Percentiles rank a stretch among this genome's conserved stretches.
Conservation (phyloP, 371 early-diverging fungal genomes). For the Gilbertella persicaria region DNA sequence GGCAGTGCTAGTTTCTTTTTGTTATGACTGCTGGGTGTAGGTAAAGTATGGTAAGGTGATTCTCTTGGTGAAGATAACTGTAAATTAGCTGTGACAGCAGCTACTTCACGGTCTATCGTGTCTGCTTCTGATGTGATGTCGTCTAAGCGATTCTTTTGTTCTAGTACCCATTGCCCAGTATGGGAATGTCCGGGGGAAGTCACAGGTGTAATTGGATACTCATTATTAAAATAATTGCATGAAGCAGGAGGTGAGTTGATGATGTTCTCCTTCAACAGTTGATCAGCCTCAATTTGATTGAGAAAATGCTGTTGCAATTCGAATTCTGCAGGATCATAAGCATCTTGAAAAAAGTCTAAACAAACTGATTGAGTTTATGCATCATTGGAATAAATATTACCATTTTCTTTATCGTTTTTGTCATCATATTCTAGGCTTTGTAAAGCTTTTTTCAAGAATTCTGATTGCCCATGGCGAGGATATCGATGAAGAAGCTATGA, state of each 20-base stretch:
- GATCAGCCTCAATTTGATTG: conserved; percentile 22
- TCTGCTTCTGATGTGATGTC: conserved; percentile 39
- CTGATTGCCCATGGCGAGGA: conserved; percentile 23
- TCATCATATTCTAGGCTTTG: conserved; percentile 11
- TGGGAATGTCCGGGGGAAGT: conserved; percentile 22
- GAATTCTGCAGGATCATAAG: conserved; percentile 20
- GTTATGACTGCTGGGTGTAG: background rate
- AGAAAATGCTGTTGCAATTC: conserved; percentile 22
- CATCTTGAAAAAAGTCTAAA: conserved; percentile 23
- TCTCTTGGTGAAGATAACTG: conserved; percentile 23
- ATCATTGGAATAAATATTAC: too few species aligned
- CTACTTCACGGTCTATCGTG: conserved; percentile 47
- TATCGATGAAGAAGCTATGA: conserved; percentile 24
- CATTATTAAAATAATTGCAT: conserved; percentile 5
- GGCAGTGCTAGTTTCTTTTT: conserved; percentile 4
- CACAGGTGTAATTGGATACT: conserved; percentile 31
- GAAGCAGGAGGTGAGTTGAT: conserved; percentile 10
- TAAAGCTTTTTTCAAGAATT: conserved; percentile 23
- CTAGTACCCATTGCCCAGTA: conserved; percentile 19
- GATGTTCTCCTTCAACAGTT: conserved; percentile 10
- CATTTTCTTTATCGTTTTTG: conserved; percentile 10
- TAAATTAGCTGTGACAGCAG: conserved; percentile 32
- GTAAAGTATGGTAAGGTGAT: conserved; percentile 19
- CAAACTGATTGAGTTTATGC: background rate
- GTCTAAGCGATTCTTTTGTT: conserved; percentile 1